These are phyloP conservation scores for Botrytis porri DNA, from an alignment of 2,329 filamentous ascomycete species.

Conservation along the genomic window DNA sequence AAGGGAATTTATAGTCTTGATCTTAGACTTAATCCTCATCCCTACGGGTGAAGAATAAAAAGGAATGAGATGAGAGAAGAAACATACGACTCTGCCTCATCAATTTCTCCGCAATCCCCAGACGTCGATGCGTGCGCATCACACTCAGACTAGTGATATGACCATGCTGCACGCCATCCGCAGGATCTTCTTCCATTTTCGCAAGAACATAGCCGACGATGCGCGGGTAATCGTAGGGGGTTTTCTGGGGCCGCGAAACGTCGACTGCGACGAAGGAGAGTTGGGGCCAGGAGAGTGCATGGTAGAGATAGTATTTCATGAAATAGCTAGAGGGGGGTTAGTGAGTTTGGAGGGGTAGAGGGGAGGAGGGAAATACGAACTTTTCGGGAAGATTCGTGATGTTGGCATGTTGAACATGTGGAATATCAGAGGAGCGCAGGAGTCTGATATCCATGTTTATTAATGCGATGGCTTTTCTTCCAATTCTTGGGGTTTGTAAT, in stretches of 20 bases:
- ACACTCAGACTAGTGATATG: conserved; percentile 95
- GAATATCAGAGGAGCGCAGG: conserved; percentile 78
- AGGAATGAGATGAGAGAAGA: not conserved
- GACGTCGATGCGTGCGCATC: conserved; percentile 87
- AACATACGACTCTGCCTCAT: conserved; percentile 91
- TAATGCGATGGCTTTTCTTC: not conserved
- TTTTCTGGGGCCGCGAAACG: conserved; percentile 72
- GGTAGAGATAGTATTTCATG: conserved; percentile 99
- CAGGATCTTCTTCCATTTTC: conserved; percentile 98
- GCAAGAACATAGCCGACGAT: conserved; percentile 99
- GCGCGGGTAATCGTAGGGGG: conserved; percentile 86
- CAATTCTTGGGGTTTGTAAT: not conserved
- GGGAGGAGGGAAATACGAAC: conserved; percentile 22
- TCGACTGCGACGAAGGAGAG: conserved; percentile 96
- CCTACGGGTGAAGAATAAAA: not conserved
- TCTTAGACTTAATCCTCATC: too few relatives aligned
- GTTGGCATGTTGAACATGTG: conserved; percentile 95
- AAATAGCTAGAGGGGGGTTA: conserved; percentile 63
- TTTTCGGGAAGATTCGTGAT: conserved; percentile 99
- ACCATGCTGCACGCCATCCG: conserved; percentile 86
- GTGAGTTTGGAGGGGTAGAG: not conserved
- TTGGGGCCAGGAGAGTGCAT: conserved; percentile 96
- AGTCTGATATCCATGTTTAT: conserved; percentile 83
- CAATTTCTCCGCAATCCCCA: conserved; percentile 94
- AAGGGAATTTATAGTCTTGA: too few relatives aligned